Evolutionary conservation across 2,329 filamentous ascomycete species (phyloP).

Genomic region (Cladobotryum protrusum): DNA sequence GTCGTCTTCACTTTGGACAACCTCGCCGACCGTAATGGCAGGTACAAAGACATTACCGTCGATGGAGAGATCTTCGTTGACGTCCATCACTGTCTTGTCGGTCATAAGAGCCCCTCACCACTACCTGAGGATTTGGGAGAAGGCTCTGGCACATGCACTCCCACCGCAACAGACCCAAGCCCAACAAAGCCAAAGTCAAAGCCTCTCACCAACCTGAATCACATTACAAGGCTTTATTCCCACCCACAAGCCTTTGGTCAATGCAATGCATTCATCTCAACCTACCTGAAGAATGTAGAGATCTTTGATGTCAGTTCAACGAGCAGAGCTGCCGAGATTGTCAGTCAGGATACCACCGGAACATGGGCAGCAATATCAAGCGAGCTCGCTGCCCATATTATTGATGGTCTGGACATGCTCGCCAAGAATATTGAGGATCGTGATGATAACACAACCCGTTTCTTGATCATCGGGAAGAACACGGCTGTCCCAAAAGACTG

Average conservation of each 20-base stretch:
- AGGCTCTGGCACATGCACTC: slow-evolving; percentile 42
- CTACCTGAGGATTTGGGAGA: slow-evolving; percentile 23
- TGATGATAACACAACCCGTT: slow-evolving; percentile 71
- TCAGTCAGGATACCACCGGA: slow-evolving; percentile 51
- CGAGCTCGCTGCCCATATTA: slow-evolving; percentile 61
- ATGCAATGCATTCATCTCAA: slow-evolving; percentile 68
- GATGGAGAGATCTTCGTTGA: slow-evolving; percentile 80
- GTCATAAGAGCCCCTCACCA: slow-evolving; percentile 32
- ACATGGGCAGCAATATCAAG: slow-evolving; percentile 73
- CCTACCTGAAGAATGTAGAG: slow-evolving; percentile 67
- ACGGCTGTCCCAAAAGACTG: slow-evolving; percentile 20
- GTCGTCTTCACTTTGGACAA: slow-evolving; percentile 88
- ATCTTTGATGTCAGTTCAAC: slow-evolving; percentile 80
- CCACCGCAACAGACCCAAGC: slow-evolving; percentile 40
- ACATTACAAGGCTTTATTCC: slow-evolving; percentile 75
- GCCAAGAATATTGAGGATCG: slow-evolving; percentile 65
- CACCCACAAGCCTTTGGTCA: slow-evolving; percentile 96
- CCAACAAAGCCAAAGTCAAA: slow-evolving; percentile 39
- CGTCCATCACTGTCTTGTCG: slow-evolving; percentile 83
- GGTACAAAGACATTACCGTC: slow-evolving; percentile 64
- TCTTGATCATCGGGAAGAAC: slow-evolving; percentile 56
- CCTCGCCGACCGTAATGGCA: slow-evolving; percentile 64
- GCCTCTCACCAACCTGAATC: slow-evolving; percentile 46
- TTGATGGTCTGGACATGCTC: slow-evolving; percentile 64
- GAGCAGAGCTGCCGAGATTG: slow-evolving; percentile 75